Percentiles rank a stretch among this genome's conserved stretches.
These are phyloP conservation scores for Hymenoscyphus repandus DNA, from an alignment of 2,329 filamentous ascomycete species.

Conservation along the genomic window DNA sequence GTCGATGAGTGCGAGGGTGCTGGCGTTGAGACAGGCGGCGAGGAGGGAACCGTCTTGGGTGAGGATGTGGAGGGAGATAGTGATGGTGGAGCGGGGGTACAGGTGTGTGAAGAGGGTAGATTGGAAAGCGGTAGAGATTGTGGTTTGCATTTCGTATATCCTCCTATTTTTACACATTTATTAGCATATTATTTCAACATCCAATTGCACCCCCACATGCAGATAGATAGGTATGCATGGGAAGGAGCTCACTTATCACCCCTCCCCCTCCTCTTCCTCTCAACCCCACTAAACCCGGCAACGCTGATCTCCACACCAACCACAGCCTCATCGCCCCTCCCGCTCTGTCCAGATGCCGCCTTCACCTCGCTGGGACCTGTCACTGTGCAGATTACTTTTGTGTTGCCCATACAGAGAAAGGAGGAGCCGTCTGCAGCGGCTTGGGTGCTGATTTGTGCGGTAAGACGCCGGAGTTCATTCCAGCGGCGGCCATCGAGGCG, in stretches of 20 bases:
- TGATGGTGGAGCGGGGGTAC: conserved; percentile 83
- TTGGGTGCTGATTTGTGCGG: conserved; percentile 88
- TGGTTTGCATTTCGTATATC: conserved; percentile 73
- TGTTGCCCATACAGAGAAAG: conserved; percentile 96
- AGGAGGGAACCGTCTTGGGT: conserved; percentile 87
- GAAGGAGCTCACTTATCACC: conserved; percentile 76
- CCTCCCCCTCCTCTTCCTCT: conserved; percentile 70
- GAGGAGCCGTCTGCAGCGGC: conserved; percentile 87
- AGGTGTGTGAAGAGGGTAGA: conserved; percentile 78
- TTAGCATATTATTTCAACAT: neutral
- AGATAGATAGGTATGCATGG: no score
- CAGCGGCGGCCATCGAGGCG: conserved; percentile 82
- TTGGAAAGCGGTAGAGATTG: conserved; percentile 71
- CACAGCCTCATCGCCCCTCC: conserved; percentile 47
- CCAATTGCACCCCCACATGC: neutral
- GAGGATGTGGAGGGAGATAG: conserved; percentile 78
- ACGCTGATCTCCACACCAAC: conserved; percentile 79
- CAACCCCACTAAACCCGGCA: conserved; percentile 82
- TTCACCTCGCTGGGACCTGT: conserved; percentile 74
- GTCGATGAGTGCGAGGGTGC: conserved; percentile 86
- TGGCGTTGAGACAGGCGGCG: conserved; percentile 84
- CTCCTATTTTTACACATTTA: conserved; percentile 48
- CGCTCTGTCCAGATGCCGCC: conserved; percentile 37
- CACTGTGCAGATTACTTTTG: conserved; percentile 90
- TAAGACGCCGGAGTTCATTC: conserved; percentile 90